These are phyloP conservation scores for Cordyceps militaris DNA, from an alignment of 2,329 filamentous ascomycete species.

Conservation along the genomic window DNA sequence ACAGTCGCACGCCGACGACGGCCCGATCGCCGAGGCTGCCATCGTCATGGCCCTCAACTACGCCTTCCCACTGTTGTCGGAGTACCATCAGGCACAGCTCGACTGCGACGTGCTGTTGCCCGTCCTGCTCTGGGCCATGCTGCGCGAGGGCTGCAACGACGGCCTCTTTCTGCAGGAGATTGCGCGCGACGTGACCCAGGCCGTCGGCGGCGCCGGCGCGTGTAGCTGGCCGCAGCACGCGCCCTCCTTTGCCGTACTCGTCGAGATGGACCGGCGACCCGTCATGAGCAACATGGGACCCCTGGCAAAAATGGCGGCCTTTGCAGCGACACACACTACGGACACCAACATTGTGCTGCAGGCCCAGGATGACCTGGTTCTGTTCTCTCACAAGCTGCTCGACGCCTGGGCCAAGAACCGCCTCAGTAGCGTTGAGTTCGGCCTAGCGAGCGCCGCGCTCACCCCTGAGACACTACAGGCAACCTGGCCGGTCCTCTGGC, in stretches of 20 bases:
- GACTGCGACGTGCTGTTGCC: constrained; percentile 66
- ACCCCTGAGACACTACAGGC: constrained; percentile 56
- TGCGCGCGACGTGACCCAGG: constrained; percentile 56
- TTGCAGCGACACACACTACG: constrained; percentile 51
- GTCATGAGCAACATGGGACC: constrained; percentile 61
- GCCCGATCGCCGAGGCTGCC: constrained; percentile 36
- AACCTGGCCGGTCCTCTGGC: constrained; percentile 68
- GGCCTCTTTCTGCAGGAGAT: constrained; percentile 69
- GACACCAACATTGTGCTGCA: constrained; percentile 39
- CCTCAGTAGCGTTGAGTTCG: constrained; percentile 63
- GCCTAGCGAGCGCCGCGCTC: constrained; percentile 57
- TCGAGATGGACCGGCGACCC: constrained; percentile 51
- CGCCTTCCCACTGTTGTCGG: constrained; percentile 64
- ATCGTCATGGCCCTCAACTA: constrained; percentile 70
- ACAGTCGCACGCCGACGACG: constrained; percentile 35
- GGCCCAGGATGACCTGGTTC: constrained; percentile 54
- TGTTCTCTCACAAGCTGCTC: constrained; percentile 59
- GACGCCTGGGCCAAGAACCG: constrained; percentile 69
- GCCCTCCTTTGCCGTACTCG: constrained; percentile 52
- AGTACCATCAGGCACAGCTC: constrained; percentile 49
- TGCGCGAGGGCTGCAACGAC: constrained; percentile 66
- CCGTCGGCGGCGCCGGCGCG: constrained; percentile 20
- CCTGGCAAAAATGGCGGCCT: constrained; percentile 57
- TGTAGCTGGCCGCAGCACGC: constrained; percentile 60
- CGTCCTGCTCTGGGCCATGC: constrained; percentile 58